Conservation (phyloP, 306 rosid genomes). For the Calophaca sinica region DNA sequence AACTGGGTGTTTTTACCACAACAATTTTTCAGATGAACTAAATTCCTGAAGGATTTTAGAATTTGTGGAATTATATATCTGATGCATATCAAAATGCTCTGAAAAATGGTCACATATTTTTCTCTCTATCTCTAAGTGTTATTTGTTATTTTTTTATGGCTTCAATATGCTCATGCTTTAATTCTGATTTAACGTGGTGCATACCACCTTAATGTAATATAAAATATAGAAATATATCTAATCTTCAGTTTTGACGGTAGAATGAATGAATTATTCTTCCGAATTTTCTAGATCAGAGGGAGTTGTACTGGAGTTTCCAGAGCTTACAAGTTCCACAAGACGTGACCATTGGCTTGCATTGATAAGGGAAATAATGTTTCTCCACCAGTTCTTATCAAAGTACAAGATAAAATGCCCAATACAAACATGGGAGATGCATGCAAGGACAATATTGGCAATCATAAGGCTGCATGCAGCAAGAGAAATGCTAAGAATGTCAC, state of each 20-base stretch:
- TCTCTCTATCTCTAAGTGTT: not conserved
- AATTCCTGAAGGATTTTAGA: too few species aligned
- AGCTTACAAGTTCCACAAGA: slow-evolving; percentile 89
- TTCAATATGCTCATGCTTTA: slow-evolving; percentile 1
- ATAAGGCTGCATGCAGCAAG: slow-evolving; percentile 92
- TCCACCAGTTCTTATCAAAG: slow-evolving; percentile 71
- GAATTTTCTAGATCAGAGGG: slow-evolving; percentile 54
- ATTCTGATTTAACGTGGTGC: slow-evolving; percentile 10
- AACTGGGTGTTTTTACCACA: too few species aligned
- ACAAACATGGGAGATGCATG: slow-evolving; percentile 88
- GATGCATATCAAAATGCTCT: slow-evolving; percentile 1
- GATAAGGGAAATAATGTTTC: slow-evolving; percentile 70
- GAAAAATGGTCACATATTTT: slow-evolving; percentile 5
- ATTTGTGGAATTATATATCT: too few species aligned
- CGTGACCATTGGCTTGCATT: slow-evolving; percentile 96
- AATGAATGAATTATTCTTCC: slow-evolving; percentile 6
- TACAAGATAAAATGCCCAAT: slow-evolving; percentile 54
- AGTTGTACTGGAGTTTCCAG: slow-evolving; percentile 80
- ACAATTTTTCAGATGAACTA: too few species aligned
- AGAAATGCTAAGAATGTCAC: slow-evolving; percentile 87
- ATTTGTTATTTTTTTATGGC: not conserved
- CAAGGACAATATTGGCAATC: slow-evolving; percentile 83
- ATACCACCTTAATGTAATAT: slow-evolving; percentile 10
- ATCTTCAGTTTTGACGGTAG: not conserved
- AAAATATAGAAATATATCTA: slow-evolving; percentile 1